These are phyloP conservation scores for Podila epicladia DNA, from an alignment of 192 early-diverging fungal genomes.

Conservation along the genomic window DNA sequence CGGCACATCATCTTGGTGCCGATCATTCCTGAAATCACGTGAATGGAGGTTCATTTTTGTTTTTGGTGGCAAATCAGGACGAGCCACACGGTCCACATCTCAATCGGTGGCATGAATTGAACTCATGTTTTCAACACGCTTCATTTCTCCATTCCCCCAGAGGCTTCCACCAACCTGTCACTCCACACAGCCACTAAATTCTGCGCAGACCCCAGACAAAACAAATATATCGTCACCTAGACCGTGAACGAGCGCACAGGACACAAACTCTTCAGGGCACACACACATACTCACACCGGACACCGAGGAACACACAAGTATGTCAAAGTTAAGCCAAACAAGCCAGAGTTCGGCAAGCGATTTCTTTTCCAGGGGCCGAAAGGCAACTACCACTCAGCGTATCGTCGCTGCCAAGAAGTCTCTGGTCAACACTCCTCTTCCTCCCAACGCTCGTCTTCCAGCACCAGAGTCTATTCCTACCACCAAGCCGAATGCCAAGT, in stretches of 20 bases:
- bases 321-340: background rate
- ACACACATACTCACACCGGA: background rate
- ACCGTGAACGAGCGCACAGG: no score
- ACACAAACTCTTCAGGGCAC: no score
- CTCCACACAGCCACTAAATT: no score
- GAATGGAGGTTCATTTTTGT: no score
- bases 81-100: no score
- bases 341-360: conserved; percentile 6
- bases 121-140: no score
- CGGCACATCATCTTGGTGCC: background rate
- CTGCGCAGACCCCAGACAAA: no score
- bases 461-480: background rate
- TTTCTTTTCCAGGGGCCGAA: conserved; percentile 27
- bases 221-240: no score
- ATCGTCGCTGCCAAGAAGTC: conserved; percentile 16
- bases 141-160: no score
- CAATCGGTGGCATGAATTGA: no score
- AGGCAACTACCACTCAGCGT: conserved; percentile 9
- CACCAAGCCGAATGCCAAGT: background rate
- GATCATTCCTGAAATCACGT: background rate
- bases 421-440: background rate
- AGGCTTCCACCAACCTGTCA: no score
- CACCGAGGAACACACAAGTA: background rate
- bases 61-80: no score
- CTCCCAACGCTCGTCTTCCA: background rate